Evolutionary conservation across 2,329 filamentous ascomycete genomes (phyloP), one percentile per base, ranked within the genome.

Genomic region (Ophiostoma montium): DNA sequence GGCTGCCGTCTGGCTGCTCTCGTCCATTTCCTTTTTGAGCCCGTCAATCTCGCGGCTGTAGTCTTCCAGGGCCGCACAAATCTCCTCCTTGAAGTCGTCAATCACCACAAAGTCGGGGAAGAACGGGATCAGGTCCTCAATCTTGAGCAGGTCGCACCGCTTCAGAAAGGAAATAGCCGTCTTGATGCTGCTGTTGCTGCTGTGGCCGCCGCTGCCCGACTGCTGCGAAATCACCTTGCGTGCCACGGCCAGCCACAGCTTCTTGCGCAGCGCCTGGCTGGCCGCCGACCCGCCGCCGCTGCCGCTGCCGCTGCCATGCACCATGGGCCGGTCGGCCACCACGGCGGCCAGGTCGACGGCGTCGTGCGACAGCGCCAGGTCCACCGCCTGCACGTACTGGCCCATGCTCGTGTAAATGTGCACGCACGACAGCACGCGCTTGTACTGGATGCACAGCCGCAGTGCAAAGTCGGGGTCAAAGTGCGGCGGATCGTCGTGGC

Each of bases 51-150:
- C 87, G 35, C 86, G 83, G 43, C 81, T 85, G 67, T 98, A 98
- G 55, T 94, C 86, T 65, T 98, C 92, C 1, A 98, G 74, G 1
- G 94, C 92, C 0, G 79, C 73, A 67, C 92, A 98, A 35, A 98
- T 96, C 63, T 98, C 92, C 55, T 96, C 89, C 62, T 96, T 95
- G 74, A 98, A 98, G 64, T 96, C 92, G 62, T 98, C 92, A 54
- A 98, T 96, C 47, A 96, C 85, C 21, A 96, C 88, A 61, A 98
- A 98, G 63, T 98, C 92, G 0, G 92, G 92, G 67, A 98, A 98
- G 70, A 98, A 95, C 0, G 92, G 92, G 36, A 98, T 96, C 30
- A 98, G 68, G 60, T 98, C 92, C 67, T 98, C 92, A 55, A 98
- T 98, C 54, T 84, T 83, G 45, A 98, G 76, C 12, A 96, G 73